These are phyloP conservation scores for Chamaenerion angustifolium DNA, from an alignment of 345 rosid genomes.

Conservation along the genomic window DNA sequence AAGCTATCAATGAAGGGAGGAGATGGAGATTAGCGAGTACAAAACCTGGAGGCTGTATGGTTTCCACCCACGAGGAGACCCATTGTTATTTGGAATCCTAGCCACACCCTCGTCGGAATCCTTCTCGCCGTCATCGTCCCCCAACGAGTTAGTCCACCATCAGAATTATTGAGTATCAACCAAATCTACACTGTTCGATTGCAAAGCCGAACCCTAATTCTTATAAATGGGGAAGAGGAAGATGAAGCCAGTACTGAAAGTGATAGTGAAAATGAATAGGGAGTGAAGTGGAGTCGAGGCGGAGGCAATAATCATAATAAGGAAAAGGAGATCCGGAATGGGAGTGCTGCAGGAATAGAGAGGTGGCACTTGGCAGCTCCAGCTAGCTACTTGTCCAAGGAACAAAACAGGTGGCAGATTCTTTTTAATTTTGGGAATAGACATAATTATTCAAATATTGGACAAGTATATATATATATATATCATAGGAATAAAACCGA, in stretches of 20 bases:
- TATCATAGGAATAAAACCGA: too few species aligned
- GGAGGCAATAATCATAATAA: background rate
- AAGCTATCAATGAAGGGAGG: slow-evolving; percentile 13
- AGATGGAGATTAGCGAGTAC: slow-evolving; percentile 41
- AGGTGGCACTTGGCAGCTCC: too few species aligned
- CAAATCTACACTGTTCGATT: slow-evolving; percentile 6
- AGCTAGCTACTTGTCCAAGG: too few species aligned
- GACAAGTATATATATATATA: too few species aligned
- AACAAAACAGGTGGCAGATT: too few species aligned
- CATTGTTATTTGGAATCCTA: slow-evolving; percentile 48
- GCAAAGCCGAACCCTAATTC: background rate
- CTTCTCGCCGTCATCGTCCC: slow-evolving; percentile 21
- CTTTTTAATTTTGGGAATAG: too few species aligned
- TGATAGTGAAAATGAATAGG: background rate
- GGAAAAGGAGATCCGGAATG: background rate
- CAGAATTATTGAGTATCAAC: background rate
- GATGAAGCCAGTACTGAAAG: background rate
- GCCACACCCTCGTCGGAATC: slow-evolving; percentile 49
- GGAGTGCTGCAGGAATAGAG: background rate
- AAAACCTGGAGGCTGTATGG: slow-evolving; percentile 92
- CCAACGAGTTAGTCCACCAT: slow-evolving; percentile 6
- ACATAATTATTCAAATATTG: too few species aligned
- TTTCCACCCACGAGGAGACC: slow-evolving; percentile 94
- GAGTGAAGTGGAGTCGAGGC: background rate
- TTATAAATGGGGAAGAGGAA: background rate